phyloP scores from a whole-genome alignment of 805 yeast species.

The Candida dajiaensis region DNA sequence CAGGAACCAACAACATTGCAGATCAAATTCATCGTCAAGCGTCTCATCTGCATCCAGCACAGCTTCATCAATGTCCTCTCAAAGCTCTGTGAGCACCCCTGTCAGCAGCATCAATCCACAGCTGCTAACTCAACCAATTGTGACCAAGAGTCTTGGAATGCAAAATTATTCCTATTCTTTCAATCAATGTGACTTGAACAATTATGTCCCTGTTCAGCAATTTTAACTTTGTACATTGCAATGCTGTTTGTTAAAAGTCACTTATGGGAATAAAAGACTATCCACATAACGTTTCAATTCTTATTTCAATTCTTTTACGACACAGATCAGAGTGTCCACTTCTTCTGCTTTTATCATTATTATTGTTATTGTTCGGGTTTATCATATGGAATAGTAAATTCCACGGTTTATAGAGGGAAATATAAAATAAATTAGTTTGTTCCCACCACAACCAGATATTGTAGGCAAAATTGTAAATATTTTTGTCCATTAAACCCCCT shows the following conservation, averaged over 20 bases:
- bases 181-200: slow-evolving; percentile 1
- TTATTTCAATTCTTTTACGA: not conserved
- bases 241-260: no score
- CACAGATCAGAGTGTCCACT: no score
- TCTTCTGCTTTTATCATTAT: not conserved
- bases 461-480: no score
- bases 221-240: not conserved
- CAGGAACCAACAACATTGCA: slow-evolving; percentile 1
- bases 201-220: slow-evolving; percentile 1
- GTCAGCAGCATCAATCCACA: not conserved
- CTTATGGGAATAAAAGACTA: no score
- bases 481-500: no score
- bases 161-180: slow-evolving; percentile 1
- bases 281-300: not conserved
- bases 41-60: not conserved
- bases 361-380: not conserved
- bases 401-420: no score
- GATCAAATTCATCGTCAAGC: slow-evolving; percentile 5
- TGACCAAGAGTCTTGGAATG: not conserved
- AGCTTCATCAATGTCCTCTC: slow-evolving; percentile 11
- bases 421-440: no score
- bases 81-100: not conserved
- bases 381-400: not conserved
- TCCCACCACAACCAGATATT: no score
- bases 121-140: not conserved